Conservation (phyloP, 805 yeast species). For the Spathaspora passalidarum region DNA sequence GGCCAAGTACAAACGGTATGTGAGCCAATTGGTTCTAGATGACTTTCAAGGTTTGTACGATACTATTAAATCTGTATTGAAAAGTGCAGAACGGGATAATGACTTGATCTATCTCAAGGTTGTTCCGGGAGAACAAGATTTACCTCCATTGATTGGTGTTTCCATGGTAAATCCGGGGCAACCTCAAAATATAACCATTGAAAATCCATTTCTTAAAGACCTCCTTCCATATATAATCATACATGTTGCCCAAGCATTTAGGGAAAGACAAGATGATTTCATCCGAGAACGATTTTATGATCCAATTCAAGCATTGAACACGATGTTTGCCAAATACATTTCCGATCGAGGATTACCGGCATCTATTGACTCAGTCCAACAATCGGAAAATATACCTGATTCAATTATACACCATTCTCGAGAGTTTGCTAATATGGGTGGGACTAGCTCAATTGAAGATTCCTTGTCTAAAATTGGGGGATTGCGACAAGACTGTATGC, state of each 20-base stretch:
- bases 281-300: conserved; percentile 40
- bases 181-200: conserved; percentile 19
- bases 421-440: conserved; percentile 53
- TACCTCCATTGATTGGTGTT: conserved; percentile 46
- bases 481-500: conserved; percentile 38
- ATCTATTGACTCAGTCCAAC: conserved; percentile 56
- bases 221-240: conserved; percentile 66
- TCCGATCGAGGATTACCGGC: conserved; percentile 56
- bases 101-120: conserved; percentile 71
- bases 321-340: conserved; percentile 41
- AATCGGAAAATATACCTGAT: conserved; percentile 57
- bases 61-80: conserved; percentile 43
- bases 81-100: conserved; percentile 71
- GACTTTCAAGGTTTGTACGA: conserved; percentile 51
- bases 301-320: conserved; percentile 50
- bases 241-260: conserved; percentile 63
- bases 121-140: conserved; percentile 47
- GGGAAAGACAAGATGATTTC: conserved; percentile 59
- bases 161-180: conserved; percentile 51
- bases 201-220: conserved; percentile 45
- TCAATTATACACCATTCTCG: conserved; percentile 55
- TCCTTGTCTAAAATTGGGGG: conserved; percentile 45
- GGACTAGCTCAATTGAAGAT: conserved; percentile 39
- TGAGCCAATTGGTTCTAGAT: conserved; percentile 40
- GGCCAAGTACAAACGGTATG: conserved; percentile 38